Conservation (phyloP, 2,329 filamentous ascomycete genomes). For the Ceratocystiopsis sp. region DNA sequence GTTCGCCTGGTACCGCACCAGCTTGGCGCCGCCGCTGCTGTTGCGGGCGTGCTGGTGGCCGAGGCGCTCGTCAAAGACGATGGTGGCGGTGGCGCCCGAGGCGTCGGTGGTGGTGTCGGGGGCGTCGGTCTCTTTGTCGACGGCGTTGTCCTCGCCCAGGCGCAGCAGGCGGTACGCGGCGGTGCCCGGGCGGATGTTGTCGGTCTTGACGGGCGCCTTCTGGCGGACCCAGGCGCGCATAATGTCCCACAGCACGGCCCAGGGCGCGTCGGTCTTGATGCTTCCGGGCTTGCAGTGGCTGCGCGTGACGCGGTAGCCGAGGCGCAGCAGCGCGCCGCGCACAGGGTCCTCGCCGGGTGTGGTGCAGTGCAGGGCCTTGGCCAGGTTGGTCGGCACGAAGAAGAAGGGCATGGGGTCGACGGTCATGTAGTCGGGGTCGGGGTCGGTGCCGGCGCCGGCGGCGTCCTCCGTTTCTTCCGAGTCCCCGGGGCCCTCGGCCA, state of each 20-base stretch:
- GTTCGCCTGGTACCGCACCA: conserved; percentile 80
- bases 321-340: conserved; percentile 60
- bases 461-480: conserved; percentile 47
- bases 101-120: conserved; percentile 9
- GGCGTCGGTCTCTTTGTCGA: conserved; percentile 7
- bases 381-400: conserved; percentile 57
- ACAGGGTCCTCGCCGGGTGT: conserved; percentile 67
- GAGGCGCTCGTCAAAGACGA: conserved; percentile 60
- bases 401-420: conserved; percentile 73
- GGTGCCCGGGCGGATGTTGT: conserved; percentile 50
- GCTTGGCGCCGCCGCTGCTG: conserved; percentile 31
- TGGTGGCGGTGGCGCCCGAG: conserved; percentile 19
- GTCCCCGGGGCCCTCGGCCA: conserved; percentile 15
- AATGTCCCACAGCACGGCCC: conserved; percentile 77
- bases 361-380: conserved; percentile 60
- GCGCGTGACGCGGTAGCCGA: conserved; percentile 69
- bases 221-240: conserved; percentile 86
- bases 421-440: conserved; percentile 23
- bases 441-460: conserved; percentile 21
- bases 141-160: conserved; percentile 13
- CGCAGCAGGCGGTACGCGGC: conserved; percentile 55
- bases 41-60: conserved; percentile 45
- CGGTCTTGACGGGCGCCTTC: conserved; percentile 58
- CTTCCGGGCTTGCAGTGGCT: conserved; percentile 82
- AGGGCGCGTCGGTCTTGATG: conserved; percentile 87